phyloP scores from a whole-genome alignment of 2,329 filamentous ascomycete species.

The Pseudogymnoascus sp. region DNA sequence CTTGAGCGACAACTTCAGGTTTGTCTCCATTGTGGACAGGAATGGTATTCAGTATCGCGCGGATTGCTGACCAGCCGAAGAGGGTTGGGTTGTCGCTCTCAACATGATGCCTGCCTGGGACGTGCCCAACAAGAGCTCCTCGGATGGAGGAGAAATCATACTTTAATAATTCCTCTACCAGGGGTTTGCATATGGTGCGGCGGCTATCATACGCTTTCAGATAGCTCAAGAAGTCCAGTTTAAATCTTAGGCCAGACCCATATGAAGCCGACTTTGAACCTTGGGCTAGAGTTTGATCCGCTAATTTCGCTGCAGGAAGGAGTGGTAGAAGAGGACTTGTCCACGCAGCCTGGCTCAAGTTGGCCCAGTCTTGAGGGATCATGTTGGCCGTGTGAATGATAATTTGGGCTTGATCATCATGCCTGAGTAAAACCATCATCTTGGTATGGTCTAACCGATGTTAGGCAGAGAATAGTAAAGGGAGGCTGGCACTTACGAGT shows the following conservation, averaged over 20 bases:
- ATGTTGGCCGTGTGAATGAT: constrained; percentile 88
- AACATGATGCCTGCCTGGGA: constrained; percentile 57
- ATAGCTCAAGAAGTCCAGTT: constrained; percentile 66
- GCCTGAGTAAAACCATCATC: constrained; percentile 75
- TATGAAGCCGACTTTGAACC: constrained; percentile 17
- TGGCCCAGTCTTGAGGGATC: constrained; percentile 79
- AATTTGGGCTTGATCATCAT: constrained; percentile 69
- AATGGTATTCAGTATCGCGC: constrained; percentile 48
- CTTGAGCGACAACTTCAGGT: constrained; percentile 50
- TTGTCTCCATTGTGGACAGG: constrained; percentile 33
- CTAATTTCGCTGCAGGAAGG: constrained; percentile 13
- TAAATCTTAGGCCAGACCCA: constrained; percentile 65
- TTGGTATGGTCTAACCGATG: constrained; percentile 45
- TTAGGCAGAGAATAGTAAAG: neutral
- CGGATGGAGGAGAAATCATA: constrained; percentile 65
- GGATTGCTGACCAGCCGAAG: constrained; percentile 72
- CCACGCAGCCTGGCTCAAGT: constrained; percentile 83
- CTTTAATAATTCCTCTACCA: constrained; percentile 48
- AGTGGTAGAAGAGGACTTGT: constrained; percentile 61
- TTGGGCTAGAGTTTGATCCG: neutral
- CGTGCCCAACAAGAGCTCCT: constrained; percentile 68
- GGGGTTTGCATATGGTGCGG: constrained; percentile 41
- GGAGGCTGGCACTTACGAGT: constrained; percentile 57
- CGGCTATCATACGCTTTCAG: constrained; percentile 58
- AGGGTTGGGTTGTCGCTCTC: constrained; percentile 40